A percentile compares a stretch with the other conserved stretches of the same genome.
Conservation (phyloP, 1,139 yeast species). For the Nematodospora anomalae region DNA sequence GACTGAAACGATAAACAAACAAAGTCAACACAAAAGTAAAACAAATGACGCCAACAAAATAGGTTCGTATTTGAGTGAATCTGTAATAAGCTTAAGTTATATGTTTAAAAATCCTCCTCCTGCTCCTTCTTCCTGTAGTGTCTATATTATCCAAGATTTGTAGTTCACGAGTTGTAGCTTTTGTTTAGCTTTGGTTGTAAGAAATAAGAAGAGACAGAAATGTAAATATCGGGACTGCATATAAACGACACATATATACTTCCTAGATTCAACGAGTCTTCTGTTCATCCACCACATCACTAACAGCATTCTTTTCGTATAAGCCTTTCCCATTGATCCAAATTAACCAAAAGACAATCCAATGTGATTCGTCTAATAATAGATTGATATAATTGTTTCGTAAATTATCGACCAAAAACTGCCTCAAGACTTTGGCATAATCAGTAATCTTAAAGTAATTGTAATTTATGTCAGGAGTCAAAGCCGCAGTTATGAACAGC, state of each 20-base stretch:
- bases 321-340: constrained; percentile 11
- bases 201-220: background rate
- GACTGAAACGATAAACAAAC: constrained; percentile 6
- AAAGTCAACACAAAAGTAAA: constrained; percentile 1
- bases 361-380: constrained; percentile 12
- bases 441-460: constrained; percentile 6
- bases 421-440: constrained; percentile 6
- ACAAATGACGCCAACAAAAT: too few species aligned
- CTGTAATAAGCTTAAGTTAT: too few species aligned
- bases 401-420: constrained; percentile 2
- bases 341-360: constrained; percentile 12
- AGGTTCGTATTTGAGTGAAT: too few species aligned
- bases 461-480: constrained; percentile 8
- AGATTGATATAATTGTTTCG: constrained; percentile 7
- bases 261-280: background rate
- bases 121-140: too few species aligned
- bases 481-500: constrained; percentile 10
- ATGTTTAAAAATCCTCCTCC: too few species aligned
- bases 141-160: too few species aligned
- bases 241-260: background rate
- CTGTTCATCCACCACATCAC: background rate
- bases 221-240: background rate
- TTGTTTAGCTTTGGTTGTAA: background rate
- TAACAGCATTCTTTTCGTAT: background rate
- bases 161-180: background rate